Conservation (phyloP, 2,329 filamentous ascomycete genomes). For the Sphaerulina musiva region DNA sequence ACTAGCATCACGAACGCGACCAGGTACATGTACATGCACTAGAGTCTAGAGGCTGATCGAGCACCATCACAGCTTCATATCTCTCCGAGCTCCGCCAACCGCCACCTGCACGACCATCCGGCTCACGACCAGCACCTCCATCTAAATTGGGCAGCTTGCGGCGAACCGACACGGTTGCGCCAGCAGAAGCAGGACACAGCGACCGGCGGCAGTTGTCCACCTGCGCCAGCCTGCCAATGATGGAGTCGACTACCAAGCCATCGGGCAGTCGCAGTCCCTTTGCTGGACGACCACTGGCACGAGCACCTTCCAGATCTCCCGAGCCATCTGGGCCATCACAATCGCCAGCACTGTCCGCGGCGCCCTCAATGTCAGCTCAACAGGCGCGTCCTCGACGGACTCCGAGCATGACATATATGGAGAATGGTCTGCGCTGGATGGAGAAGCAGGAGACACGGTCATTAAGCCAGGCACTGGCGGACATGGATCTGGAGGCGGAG, state of each 20-base stretch:
- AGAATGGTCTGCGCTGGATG: conserved; percentile 69
- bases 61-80: conserved; percentile 53
- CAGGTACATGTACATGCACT: background rate
- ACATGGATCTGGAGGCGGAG: conserved; percentile 62
- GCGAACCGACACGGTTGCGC: conserved; percentile 24
- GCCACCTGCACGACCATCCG: conserved; percentile 57
- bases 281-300: conserved; percentile 30
- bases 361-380: conserved; percentile 42
- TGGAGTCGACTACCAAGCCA: conserved; percentile 20
- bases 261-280: conserved; percentile 24
- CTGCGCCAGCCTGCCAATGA: conserved; percentile 30
- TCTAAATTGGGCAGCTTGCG: conserved; percentile 36
- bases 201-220: conserved; percentile 30
- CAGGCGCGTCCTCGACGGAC: conserved; percentile 34
- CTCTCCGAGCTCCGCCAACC: conserved; percentile 64
- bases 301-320: conserved; percentile 23
- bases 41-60: no score
- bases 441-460: conserved; percentile 71
- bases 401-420: conserved; percentile 63
- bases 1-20: background rate
- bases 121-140: conserved; percentile 59
- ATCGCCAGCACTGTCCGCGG: conserved; percentile 31
- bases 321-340: conserved; percentile 27
- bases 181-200: background rate
- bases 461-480: conserved; percentile 64